Evolutionary conservation across 495 filamentous ascomycete genomes (phyloP), one percentile per base, ranked within the genome.

Genomic region (Pseudomonodictys pantanalensis): DNA sequence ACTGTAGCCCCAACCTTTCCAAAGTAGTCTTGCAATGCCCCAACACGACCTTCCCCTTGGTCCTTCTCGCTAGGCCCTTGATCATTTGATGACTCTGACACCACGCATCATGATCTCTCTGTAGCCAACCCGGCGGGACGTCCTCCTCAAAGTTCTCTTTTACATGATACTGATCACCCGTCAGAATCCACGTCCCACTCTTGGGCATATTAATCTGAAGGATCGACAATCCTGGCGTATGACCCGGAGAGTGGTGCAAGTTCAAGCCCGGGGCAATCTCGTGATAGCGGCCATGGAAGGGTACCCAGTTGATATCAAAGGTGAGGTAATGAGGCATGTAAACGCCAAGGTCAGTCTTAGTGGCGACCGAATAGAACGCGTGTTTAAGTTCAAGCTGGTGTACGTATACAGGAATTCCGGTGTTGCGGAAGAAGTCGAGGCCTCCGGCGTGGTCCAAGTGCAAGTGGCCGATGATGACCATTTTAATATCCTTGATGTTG

Each of bases 381-480:
- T 76, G 71, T 39, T 76, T 75, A 62, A 80, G 70, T 54, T 80
- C 78, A 43, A 76, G 69, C 58, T 79, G 77, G 52, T 83, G 79
- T 0, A 79, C 76, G 48, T 75, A 82, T 58, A 82, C 81, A 18
- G 76, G 74, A 1, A 83, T 69, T 44, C 74, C 76, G 12, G 72
- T 82, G 53, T 72, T 69, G 4, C 71, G 24, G 52, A 80, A 83
- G 42, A 76, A 70, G 12, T 81, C 78, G 2, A 83, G 66, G 0
- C 80, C 80, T 0, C 80, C 80, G 0, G 80, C 79, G 64, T 83
- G 79, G 56, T 83, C 79, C 1, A 81, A 60, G 51, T 83, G 80
- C 41, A 83, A 60, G 48, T 83, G 80, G 0, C 80, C 77, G 17
- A 83, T 74, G 15, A 83, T 73, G 1, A 81, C 73, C 29, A 75